Conservation (phyloP, 208 protist species). For the Zelonia costaricensis region DNA sequence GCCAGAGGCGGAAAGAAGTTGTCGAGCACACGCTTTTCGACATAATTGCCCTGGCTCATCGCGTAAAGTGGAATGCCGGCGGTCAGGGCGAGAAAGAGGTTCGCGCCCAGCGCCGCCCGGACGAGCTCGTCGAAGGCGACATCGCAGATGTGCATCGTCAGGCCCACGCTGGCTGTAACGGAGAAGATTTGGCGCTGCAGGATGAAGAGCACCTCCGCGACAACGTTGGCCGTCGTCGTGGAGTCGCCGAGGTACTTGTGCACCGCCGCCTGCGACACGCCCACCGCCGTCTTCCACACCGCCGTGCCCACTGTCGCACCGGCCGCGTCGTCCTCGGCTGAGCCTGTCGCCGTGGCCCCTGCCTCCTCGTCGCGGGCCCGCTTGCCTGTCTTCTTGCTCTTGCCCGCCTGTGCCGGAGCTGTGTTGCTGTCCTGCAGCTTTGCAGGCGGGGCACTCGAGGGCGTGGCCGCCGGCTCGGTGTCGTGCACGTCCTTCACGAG, state of each 20-base stretch:
- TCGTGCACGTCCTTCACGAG: slow-evolving; percentile 51
- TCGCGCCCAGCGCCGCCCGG: slow-evolving; percentile 35
- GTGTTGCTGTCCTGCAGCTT: slow-evolving; percentile 9
- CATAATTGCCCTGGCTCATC: slow-evolving; percentile 84
- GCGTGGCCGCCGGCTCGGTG: slow-evolving; percentile 5
- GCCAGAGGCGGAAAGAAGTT: slow-evolving; percentile 83
- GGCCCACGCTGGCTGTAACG: slow-evolving; percentile 53
- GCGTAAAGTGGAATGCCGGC: slow-evolving; percentile 74
- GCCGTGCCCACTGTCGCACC: not conserved
- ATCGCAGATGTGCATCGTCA: slow-evolving; percentile 87
- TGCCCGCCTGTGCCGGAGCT: not conserved
- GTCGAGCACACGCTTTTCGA: slow-evolving; percentile 89
- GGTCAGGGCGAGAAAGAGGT: slow-evolving; percentile 66
- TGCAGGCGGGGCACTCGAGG: slow-evolving; percentile 15
- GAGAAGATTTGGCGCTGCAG: slow-evolving; percentile 73
- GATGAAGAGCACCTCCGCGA: slow-evolving; percentile 62
- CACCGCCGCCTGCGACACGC: slow-evolving; percentile 18
- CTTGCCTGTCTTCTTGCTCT: slow-evolving; percentile 15
- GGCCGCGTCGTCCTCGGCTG: not conserved
- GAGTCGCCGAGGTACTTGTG: slow-evolving; percentile 24
- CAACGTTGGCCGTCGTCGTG: slow-evolving; percentile 13
- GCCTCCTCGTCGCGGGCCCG: slow-evolving; percentile 7
- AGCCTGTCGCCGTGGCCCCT: not conserved
- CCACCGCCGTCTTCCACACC: slow-evolving; percentile 20
- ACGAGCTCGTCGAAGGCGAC: slow-evolving; percentile 78